Base-by-base conservation (phyloP, 2,329 filamentous ascomycete genomes). In the Cytospora leucostoma region DNA sequence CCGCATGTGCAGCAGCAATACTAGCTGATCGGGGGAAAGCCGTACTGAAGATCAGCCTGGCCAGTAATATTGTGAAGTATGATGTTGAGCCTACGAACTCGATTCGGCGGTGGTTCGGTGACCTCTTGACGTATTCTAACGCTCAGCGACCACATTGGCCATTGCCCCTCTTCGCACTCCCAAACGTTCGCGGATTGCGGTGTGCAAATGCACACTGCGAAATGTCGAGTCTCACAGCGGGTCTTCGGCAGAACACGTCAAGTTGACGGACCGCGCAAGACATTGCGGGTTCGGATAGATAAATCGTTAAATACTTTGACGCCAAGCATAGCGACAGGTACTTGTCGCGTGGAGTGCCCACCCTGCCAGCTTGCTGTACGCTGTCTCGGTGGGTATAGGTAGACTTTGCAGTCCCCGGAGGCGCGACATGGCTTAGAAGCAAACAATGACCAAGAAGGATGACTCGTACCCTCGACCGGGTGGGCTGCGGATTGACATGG, bases 391-490 rank as follows among this genome's bases (percentile, higher is more conserved):
- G 56, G 27, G 56, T 64, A 57, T 63, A 57, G 61, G 55, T 37
- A 47, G 47, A 61, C 27, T 27, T 27, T 27, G 27, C 27, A 27
- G 27, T 27, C 27, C 27, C 4, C 27, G 64, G 64, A 56, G 57
- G 44, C 61, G 61, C 62, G 53, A 61, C 37, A 55, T 57, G 59
- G 53, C 40, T 61, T 64, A 64, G 64, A 58, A 59, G 61, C 56
- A 54, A 61, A 47, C 37, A 57, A 64, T 64, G 61, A 54, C 63
- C 35, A 35, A 52, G 56, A 38, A 55, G 64, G 49, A 38, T 61
- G 62, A 61, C 37, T 38, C 56, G 54, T 53, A 61, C 54, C 57
- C 61, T 58, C 61, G 47, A 56, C 35, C 49, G 53, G 53, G 47
- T 52, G 57, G 56, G 55, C 52, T 53, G 52, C 47, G 47, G 38